Base-by-base conservation (phyloP, 2,329 filamentous ascomycete genomes). In the Juglanconis oblonga region DNA sequence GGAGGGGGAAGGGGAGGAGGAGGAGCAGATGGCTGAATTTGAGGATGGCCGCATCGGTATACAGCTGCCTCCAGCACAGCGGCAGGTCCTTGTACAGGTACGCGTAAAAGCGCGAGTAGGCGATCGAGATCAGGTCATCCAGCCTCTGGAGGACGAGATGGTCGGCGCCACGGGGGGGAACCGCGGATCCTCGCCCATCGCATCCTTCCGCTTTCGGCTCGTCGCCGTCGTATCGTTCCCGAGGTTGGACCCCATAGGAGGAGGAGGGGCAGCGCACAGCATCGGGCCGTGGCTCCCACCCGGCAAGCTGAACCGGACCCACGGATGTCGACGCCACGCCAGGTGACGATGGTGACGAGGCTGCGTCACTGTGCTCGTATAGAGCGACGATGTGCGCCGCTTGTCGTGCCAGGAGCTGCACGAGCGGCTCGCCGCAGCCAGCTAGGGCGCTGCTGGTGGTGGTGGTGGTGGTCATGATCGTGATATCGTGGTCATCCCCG, bases 11-110 rank as follows among this genome's bases (percentile, higher is more conserved):
- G 65, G 83, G 83, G 68, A 90, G 78, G 10, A 24, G 17, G 17
- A 63, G 61, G 64, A 64, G 67, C 35, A 72, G 65, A 24, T 74
- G 64, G 56, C 78, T 76, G 29, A 86, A 87, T 65, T 83, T 83
- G 68, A 90, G 78, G 10, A 94, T 80, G 58, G 84, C 83, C 1
- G 87, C 85, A 58, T 92, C 88, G 1, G 87, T 87, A 69, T 90
- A 92, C 5, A 93, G 73, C 64, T 86, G 79, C 31, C 87, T 78
- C 91, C 90, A 95, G 67, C 82, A 85, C 8, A 72, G 69, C 0
- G 88, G 88, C 5, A 94, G 82, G 36, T 86, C 79, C 63, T 82
- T 83, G 70, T 85, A 92, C 1, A 85, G 81, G 63, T 85, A 91
- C 4, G 87, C 81, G 67, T 93, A 89, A 63, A 94, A 84, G 64